Evolutionary conservation across 306 rosid species (phyloP), one percentile per base, ranked within the genome.

Genomic region (Arachis stenosperma): DNA sequence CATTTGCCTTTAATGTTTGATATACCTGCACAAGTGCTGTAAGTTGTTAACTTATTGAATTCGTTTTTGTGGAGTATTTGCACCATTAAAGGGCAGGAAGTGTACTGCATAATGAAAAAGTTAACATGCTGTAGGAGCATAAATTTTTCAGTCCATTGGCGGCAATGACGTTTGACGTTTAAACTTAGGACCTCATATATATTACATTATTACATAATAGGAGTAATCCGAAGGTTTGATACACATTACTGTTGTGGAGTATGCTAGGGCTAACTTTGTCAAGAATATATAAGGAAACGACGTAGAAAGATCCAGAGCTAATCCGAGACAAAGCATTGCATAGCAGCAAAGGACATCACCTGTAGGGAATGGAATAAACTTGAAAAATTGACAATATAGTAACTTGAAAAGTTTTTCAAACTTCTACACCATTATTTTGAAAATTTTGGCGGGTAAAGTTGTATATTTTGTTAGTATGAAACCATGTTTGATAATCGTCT

Each of bases 1-100:
- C 14, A 36, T 13, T 56, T 75, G 59, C 70, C 67, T 68, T 74
- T 37, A 57, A 48, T 50, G 27, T 70, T 48, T 46, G 58, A 56
- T 11, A 47, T 60, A 72, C 22, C 53, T n/a, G 58, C 27, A 42
- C 63, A 27, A 65, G 68, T 17, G 48, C 22, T 12, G 53, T 78
- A 27, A 9, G 70, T 5, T 15, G 43, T 54, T 42, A 70, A 60
- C 61, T 73, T 37, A 6, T 58, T 8, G 3, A 2, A 8, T 73
- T 59, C 27, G 2, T 56, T 29, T 46, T 36, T 37, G 30, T 0
- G 22, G 27, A 7, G 29, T 6, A 2, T 10, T 54, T 69, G 53
- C 29, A 13, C 53, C 9, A 10, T 3, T 10, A 46, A 12, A 3
- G 51, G 51, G n/a, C 11, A 5, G 5, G 51, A 3, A 14, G 22